Conservation (phyloP, 805 yeast genomes). For the Hanseniaspora occidentalis region DNA sequence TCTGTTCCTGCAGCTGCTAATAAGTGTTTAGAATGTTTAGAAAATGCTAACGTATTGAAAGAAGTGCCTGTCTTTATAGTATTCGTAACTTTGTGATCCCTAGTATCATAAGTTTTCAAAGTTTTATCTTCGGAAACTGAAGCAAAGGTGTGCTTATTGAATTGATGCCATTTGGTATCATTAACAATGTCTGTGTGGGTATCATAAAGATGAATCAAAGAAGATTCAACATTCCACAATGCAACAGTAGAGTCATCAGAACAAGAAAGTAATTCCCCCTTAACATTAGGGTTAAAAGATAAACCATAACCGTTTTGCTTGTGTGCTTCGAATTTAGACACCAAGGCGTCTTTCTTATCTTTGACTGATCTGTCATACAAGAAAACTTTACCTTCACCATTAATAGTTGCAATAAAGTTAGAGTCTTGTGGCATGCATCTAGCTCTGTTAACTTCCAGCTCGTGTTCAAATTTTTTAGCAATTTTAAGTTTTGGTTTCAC, state of each 20-base stretch:
- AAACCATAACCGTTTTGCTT: conserved; percentile 63
- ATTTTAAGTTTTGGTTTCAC: conserved; percentile 42
- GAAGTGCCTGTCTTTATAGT: conserved; percentile 24
- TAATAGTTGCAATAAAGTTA: conserved; percentile 47
- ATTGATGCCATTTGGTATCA: conserved; percentile 62
- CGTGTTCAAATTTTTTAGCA: conserved; percentile 45
- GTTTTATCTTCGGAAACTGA: conserved; percentile 63
- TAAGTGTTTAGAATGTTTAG: conserved; percentile 45
- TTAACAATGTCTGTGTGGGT: conserved; percentile 51
- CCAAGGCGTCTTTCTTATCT: conserved; percentile 17
- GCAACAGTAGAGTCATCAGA: conserved; percentile 58
- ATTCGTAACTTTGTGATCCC: conserved; percentile 23
- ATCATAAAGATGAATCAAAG: conserved; percentile 18
- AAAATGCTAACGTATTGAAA: conserved; percentile 55
- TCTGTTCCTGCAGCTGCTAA: conserved; percentile 62
- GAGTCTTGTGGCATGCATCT: conserved; percentile 55
- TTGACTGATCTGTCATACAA: conserved; percentile 32
- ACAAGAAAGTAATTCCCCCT: conserved; percentile 43
- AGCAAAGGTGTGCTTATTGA: conserved; percentile 41
- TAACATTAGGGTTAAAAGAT: conserved; percentile 42
- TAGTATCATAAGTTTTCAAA: conserved; percentile 41
- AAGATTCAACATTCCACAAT: conserved; percentile 39
- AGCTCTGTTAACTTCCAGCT: conserved; percentile 60
- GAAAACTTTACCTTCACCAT: conserved; percentile 50
- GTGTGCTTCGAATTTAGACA: conserved; percentile 28